These are phyloP conservation scores for Phaffomyces antillensis DNA, from an alignment of 805 yeast genomes.

Conservation along the genomic window DNA sequence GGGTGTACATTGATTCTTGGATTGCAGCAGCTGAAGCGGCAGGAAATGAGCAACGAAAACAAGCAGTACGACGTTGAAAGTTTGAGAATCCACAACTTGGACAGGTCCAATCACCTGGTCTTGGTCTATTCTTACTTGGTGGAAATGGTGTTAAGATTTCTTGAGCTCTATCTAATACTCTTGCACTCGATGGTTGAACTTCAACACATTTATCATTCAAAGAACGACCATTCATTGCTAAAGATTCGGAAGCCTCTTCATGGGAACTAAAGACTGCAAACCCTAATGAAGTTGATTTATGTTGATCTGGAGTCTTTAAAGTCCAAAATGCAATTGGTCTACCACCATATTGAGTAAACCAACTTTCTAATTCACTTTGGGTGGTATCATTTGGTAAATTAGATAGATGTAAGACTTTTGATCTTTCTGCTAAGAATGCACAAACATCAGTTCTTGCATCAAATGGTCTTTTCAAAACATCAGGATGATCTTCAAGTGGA, in stretches of 20 bases:
- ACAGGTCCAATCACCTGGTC: constrained; percentile 99
- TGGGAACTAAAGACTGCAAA: constrained; percentile 81
- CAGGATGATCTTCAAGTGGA: constrained; percentile 39
- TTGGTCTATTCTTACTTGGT: constrained; percentile 73
- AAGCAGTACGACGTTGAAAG: constrained; percentile 89
- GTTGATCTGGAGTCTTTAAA: constrained; percentile 52
- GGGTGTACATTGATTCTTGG: constrained; percentile 49
- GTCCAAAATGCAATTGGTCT: constrained; percentile 90
- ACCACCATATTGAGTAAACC: constrained; percentile 86
- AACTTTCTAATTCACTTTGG: constrained; percentile 81
- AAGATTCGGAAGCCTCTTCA: constrained; percentile 76
- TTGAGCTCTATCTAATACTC: constrained; percentile 73
- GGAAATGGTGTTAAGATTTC: constrained; percentile 83
- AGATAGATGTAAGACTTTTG: constrained; percentile 72
- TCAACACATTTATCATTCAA: constrained; percentile 71
- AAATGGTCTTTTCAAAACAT: constrained; percentile 63
- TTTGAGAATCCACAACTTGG: constrained; percentile 94
- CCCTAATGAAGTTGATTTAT: constrained; percentile 55
- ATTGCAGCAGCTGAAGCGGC: constrained; percentile 65
- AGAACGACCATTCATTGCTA: constrained; percentile 72
- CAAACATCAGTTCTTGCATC: constrained; percentile 70
- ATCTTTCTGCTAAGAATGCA: constrained; percentile 61
- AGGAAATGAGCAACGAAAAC: constrained; percentile 89
- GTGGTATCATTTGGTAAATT: constrained; percentile 83
- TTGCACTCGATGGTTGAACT: constrained; percentile 77